phyloP scores from a whole-genome alignment of 495 filamentous ascomycete genomes.

The Talaromyces nanjingensis region DNA sequence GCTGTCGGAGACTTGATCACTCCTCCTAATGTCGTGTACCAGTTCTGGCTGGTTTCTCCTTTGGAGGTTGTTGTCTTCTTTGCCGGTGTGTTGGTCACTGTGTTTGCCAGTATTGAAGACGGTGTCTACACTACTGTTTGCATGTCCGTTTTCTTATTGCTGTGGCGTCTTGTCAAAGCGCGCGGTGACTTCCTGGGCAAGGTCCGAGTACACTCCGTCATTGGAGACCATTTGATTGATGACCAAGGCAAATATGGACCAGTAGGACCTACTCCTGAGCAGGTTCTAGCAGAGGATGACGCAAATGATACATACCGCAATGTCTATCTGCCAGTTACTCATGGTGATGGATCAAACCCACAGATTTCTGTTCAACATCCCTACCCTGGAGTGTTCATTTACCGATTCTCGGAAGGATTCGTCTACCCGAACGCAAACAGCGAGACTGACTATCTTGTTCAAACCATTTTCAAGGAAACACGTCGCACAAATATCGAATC shows the following conservation, averaged over 20 bases:
- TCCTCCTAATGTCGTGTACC: conserved; percentile 85
- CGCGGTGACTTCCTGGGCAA: conserved; percentile 81
- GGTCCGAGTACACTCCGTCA: conserved; percentile 82
- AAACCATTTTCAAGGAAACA: conserved; percentile 66
- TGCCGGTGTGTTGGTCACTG: conserved; percentile 81
- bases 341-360: conserved; percentile 86
- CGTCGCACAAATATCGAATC: conserved; percentile 65
- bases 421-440: conserved; percentile 93
- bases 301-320: conserved; percentile 44
- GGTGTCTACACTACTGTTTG: conserved; percentile 85
- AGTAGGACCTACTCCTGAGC: conserved; percentile 31
- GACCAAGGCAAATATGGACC: conserved; percentile 51
- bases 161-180: conserved; percentile 81
- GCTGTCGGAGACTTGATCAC: conserved; percentile 95
- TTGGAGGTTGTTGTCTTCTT: conserved; percentile 93
- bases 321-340: conserved; percentile 86
- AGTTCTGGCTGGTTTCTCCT: conserved; percentile 92
- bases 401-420: conserved; percentile 93
- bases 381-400: conserved; percentile 94
- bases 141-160: conserved; percentile 67
- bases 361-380: conserved; percentile 70
- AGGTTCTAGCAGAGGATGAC: conserved; percentile 16
- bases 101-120: conserved; percentile 83
- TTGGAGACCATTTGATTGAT: conserved; percentile 76
- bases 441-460: conserved; percentile 75